These are phyloP conservation scores for Alloteropsis semialata DNA, from an alignment of 176 grass and related monocot species.

Conservation along the genomic window DNA sequence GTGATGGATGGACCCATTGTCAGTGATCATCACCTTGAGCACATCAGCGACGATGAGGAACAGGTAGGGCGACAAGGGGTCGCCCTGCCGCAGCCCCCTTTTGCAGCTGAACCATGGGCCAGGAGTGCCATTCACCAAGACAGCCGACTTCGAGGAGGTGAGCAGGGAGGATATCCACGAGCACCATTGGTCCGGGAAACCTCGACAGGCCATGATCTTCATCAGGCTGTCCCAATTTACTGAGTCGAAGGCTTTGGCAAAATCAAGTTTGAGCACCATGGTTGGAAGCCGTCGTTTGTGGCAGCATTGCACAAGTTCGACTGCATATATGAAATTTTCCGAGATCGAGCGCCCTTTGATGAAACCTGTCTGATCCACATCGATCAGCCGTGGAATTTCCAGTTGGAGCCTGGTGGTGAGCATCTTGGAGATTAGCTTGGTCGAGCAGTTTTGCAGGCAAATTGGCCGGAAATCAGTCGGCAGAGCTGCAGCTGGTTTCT, in stretches of 20 bases:
- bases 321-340: neutral
- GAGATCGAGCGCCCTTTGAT: neutral
- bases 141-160: no score
- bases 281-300: neutral
- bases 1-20: no score
- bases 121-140: no score
- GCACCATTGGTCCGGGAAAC: neutral
- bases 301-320: neutral
- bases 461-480: neutral
- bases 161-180: no score
- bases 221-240: neutral
- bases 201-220: fast-evolving
- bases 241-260: neutral
- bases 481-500: no score
- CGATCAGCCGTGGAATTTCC: no score
- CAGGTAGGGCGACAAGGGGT: no score
- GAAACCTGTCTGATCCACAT: neutral
- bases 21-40: no score
- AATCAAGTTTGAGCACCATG: neutral
- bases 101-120: no score
- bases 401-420: neutral
- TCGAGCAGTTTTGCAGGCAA: neutral
- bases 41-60: no score
- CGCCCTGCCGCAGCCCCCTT: no score
- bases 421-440: neutral